Conservation (phyloP, 139 green algal genomes). For the Chlamydomonas sphaeroides region DNA sequence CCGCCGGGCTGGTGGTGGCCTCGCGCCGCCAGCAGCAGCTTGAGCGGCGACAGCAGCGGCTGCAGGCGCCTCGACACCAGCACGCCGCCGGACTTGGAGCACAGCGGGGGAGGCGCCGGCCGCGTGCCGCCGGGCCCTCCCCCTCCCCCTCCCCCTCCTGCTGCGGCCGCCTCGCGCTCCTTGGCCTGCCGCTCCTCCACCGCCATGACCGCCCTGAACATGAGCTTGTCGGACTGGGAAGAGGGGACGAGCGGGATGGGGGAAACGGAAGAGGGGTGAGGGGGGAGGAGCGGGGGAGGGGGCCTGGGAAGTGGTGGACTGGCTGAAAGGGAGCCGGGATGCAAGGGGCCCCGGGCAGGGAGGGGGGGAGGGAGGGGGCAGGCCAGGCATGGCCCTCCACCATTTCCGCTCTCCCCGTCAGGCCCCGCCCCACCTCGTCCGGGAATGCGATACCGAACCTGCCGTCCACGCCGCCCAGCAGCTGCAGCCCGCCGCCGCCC, state of each 20-base stretch:
- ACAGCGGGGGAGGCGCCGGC: too few species aligned
- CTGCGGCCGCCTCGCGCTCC: not conserved
- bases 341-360: too few species aligned
- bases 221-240: not conserved
- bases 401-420: too few species aligned
- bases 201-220: not conserved
- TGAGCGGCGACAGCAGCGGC: not conserved
- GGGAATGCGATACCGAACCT: not conserved
- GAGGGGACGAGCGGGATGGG: not conserved
- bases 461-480: not conserved
- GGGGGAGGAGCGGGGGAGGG: too few species aligned
- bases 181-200: not conserved
- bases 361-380: too few species aligned
- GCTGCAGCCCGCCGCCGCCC: too few species aligned
- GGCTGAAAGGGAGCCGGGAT: too few species aligned
- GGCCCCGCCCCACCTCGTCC: not conserved
- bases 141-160: not conserved
- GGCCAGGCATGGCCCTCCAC: too few species aligned
- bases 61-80: not conserved
- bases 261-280: too few species aligned
- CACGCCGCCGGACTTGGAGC: not conserved
- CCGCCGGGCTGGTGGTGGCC: too few species aligned
- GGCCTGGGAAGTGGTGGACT: too few species aligned
- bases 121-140: too few species aligned
- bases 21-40: not conserved